Conservation (phyloP, 352 stramenopile species). For the Pythium insidiosum region DNA sequence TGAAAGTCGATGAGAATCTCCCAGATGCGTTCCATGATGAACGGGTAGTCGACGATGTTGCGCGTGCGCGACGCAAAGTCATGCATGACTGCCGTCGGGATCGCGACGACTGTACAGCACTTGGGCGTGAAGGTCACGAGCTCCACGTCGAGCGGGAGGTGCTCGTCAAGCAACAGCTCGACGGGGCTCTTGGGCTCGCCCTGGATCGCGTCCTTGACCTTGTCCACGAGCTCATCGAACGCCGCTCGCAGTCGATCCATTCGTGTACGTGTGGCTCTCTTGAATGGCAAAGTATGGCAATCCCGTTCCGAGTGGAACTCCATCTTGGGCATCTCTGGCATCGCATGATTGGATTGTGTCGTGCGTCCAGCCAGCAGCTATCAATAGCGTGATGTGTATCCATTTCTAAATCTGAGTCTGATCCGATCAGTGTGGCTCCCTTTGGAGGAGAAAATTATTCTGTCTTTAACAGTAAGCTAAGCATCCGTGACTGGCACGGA, state of each 20-base stretch:
- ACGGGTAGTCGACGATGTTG: conserved; percentile 69
- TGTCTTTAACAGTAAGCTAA: no score
- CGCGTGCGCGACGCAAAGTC: conserved; percentile 56
- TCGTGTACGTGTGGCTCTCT: background rate
- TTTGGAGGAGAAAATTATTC: no score
- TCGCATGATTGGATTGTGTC: no score
- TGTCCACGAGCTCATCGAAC: conserved; percentile 54
- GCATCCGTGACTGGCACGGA: conserved; percentile 4
- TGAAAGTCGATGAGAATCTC: conserved; percentile 54
- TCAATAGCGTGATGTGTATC: no score
- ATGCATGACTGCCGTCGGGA: conserved; percentile 46
- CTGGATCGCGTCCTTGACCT: conserved; percentile 45
- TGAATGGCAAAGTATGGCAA: no score
- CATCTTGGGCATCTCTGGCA: background rate
- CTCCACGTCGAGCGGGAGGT: conserved; percentile 47
- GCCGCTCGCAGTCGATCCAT: conserved; percentile 55
- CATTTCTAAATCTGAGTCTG: no score
- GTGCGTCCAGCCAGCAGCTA: no score
- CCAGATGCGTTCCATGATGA: conserved; percentile 67
- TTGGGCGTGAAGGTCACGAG: conserved; percentile 34
- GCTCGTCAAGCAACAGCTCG: conserved; percentile 50
- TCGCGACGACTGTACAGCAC: conserved; percentile 20
- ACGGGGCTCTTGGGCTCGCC: conserved; percentile 51
- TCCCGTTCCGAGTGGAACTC: no score
- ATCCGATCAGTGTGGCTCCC: no score